Percentiles rank a stretch among this genome's conserved stretches.
Conservation (phyloP, 2,329 filamentous ascomycete species). For the Lachnellula cervina region DNA sequence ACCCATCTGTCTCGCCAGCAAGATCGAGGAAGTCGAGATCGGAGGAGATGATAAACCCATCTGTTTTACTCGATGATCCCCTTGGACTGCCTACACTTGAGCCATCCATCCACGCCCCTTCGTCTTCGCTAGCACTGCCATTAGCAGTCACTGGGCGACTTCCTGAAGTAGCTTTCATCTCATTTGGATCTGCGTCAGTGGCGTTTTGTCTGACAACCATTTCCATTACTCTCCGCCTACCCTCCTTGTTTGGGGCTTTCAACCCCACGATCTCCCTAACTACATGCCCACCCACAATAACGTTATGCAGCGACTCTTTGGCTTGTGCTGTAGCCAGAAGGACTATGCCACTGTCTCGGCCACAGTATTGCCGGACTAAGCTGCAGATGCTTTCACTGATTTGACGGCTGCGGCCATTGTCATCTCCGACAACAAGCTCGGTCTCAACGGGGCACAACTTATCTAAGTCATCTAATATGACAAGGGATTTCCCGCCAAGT, state of each 20-base stretch:
- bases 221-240: constrained; percentile 76
- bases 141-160: constrained; percentile 51
- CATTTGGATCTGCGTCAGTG: constrained; percentile 34
- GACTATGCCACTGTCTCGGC: constrained; percentile 73
- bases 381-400: constrained; percentile 84
- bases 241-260: constrained; percentile 90
- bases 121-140: constrained; percentile 48
- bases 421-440: constrained; percentile 86
- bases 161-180: constrained; percentile 38
- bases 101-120: constrained; percentile 72
- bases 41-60: constrained; percentile 68
- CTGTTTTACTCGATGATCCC: constrained; percentile 36
- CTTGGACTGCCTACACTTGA: constrained; percentile 51
- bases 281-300: constrained; percentile 86
- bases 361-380: constrained; percentile 79
- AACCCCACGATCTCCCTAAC: constrained; percentile 86
- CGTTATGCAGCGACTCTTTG: constrained; percentile 87
- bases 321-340: constrained; percentile 86
- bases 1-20: constrained; percentile 90
- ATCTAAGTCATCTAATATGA: constrained; percentile 90
- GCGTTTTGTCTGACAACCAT: constrained; percentile 61
- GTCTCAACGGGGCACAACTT: constrained; percentile 90
- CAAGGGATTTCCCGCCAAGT: constrained; percentile 74
- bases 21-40: constrained; percentile 88
- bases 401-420: constrained; percentile 88